Percentiles rank a stretch among this genome's conserved stretches.
phyloP scores from a whole-genome alignment of 345 rosid species.

The Psidium guajava region DNA sequence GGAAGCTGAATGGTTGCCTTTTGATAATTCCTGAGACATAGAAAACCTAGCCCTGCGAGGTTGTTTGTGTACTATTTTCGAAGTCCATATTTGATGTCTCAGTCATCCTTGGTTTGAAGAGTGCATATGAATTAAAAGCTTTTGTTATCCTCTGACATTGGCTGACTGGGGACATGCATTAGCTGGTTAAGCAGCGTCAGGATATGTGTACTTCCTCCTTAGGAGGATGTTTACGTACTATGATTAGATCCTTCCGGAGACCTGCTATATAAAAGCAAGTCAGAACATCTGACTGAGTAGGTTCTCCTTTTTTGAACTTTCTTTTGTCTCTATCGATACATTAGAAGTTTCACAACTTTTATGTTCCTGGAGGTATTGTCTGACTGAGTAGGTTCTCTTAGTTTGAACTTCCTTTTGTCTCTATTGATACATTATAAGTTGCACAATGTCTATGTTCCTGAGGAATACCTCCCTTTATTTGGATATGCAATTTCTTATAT shows the following conservation, averaged over 20 bases:
- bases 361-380: neutral
- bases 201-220: constrained; percentile 3
- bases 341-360: neutral
- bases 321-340: constrained; percentile 21
- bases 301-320: neutral
- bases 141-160: neutral
- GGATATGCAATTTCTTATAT: neutral
- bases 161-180: neutral
- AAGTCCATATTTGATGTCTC: neutral
- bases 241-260: constrained; percentile 23
- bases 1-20: neutral
- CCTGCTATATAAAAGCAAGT: constrained; percentile 12
- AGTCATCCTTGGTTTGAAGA: neutral
- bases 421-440: neutral
- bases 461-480: neutral
- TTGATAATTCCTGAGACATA: neutral
- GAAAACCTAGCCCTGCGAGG: neutral
- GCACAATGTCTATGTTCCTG: neutral
- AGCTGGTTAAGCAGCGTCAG: constrained; percentile 21
- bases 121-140: neutral
- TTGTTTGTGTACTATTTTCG: neutral
- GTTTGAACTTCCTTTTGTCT: constrained; percentile 10
- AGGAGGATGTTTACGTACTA: neutral
- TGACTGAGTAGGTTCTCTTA: constrained; percentile 4
- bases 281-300: constrained; percentile 12